phyloP scores from a whole-genome alignment of 2,329 filamentous ascomycete species.

The Diaporthe vaccinii region DNA sequence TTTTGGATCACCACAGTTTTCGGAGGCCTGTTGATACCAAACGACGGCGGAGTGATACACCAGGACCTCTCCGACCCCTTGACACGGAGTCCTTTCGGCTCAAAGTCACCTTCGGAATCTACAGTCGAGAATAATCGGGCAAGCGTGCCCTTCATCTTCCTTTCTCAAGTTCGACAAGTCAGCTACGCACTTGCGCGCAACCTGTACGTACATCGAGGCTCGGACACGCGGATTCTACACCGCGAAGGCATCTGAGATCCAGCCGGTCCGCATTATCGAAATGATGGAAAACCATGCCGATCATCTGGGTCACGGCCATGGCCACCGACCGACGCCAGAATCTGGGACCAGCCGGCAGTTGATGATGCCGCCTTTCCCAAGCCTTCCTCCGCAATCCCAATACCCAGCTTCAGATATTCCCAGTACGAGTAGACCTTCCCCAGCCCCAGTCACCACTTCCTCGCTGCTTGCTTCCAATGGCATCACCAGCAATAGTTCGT shows the following conservation, averaged over 20 bases:
- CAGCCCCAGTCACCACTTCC: conserved; percentile 46
- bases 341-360: conserved; percentile 33
- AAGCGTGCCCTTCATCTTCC: not conserved
- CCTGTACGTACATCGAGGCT: not conserved
- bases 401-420: conserved; percentile 64
- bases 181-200: not conserved
- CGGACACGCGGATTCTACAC: conserved; percentile 3
- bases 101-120: not conserved
- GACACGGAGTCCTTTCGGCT: not conserved
- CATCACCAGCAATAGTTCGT: conserved; percentile 51
- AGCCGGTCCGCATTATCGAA: conserved; percentile 8
- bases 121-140: not conserved
- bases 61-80: not conserved
- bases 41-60: not conserved
- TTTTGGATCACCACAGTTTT: not conserved
- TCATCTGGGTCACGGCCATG: conserved; percentile 38
- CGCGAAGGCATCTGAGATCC: not conserved
- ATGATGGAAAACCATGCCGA: conserved; percentile 41
- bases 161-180: not conserved
- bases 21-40: not conserved
- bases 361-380: conserved; percentile 48
- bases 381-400: conserved; percentile 61
- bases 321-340: conserved; percentile 36
- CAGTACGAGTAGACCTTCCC: conserved; percentile 55
- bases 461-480: conserved; percentile 62